Evolutionary conservation across 495 filamentous ascomycete species (phyloP).

Genomic region (Talaromyces liani): DNA sequence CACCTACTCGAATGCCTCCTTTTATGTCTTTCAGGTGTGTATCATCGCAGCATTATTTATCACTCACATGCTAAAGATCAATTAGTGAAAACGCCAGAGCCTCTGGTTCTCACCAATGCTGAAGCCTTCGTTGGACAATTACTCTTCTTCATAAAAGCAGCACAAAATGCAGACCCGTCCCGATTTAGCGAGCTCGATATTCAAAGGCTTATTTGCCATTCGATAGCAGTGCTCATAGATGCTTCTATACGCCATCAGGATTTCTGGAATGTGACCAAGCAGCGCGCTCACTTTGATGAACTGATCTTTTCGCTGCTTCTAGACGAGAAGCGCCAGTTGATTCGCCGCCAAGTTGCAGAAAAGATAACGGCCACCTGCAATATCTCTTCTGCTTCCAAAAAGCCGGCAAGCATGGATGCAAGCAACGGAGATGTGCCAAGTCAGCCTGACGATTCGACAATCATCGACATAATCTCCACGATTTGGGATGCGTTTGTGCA

Average conservation of each 20-base stretch:
- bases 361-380: conserved; percentile 27
- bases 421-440: conserved; percentile 10
- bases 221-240: conserved; percentile 58
- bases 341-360: conserved; percentile 30
- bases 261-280: conserved; percentile 54
- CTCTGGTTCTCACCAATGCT: conserved; percentile 14
- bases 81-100: conserved; percentile 6
- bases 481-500: conserved; percentile 47
- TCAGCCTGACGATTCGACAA: conserved; percentile 16
- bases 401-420: conserved; percentile 12
- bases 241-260: conserved; percentile 49
- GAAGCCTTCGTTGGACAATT: conserved; percentile 21
- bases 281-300: conserved; percentile 30
- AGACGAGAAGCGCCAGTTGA: conserved; percentile 22
- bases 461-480: conserved; percentile 35
- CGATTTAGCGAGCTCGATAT: conserved; percentile 10
- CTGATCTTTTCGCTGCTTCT: conserved; percentile 31
- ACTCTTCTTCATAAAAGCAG: conserved; percentile 23
- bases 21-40: conserved; percentile 19
- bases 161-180: conserved; percentile 11
- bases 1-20: conserved; percentile 32
- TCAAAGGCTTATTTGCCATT: conserved; percentile 39
- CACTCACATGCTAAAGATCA: neutral
- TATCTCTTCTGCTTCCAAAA: conserved; percentile 20
- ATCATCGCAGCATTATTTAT: neutral